Evolutionary conservation across 345 rosid genomes (phyloP).

Genomic region (Clausena lansium): DNA sequence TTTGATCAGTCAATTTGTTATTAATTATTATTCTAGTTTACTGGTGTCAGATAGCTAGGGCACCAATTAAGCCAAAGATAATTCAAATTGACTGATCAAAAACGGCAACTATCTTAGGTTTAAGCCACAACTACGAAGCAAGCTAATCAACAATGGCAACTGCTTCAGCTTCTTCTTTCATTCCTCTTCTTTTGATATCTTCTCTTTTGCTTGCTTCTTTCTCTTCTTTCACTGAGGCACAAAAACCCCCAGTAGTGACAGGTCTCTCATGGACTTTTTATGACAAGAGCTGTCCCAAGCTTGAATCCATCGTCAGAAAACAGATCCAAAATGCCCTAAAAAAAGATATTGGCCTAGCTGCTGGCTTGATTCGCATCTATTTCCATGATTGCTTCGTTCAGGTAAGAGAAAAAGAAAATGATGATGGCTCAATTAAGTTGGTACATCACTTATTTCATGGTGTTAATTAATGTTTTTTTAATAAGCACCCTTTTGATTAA

Average conservation of each 20-base stretch:
- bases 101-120: no score
- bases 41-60: neutral
- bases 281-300: slow-evolving; percentile 57
- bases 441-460: neutral
- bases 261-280: slow-evolving; percentile 80
- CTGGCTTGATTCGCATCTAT: slow-evolving; percentile 86
- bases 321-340: slow-evolving; percentile 62
- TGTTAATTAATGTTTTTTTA: neutral
- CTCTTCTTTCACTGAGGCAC: slow-evolving; percentile 18
- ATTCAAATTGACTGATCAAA: no score
- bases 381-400: slow-evolving; percentile 96
- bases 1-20: neutral
- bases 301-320: slow-evolving; percentile 51
- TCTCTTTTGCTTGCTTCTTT: slow-evolving; percentile 14
- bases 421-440: neutral
- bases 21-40: neutral
- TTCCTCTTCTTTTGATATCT: slow-evolving; percentile 20
- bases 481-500: no score
- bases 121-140: neutral
- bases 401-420: slow-evolving; percentile 29
- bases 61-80: neutral
- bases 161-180: neutral
- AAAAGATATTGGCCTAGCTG: slow-evolving; percentile 79
- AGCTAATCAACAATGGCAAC: slow-evolving; percentile 15
- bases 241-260: slow-evolving; percentile 26